Base-by-base conservation (phyloP, 768 basidiomycete species). In the Leccinellum rugosiceps region DNA sequence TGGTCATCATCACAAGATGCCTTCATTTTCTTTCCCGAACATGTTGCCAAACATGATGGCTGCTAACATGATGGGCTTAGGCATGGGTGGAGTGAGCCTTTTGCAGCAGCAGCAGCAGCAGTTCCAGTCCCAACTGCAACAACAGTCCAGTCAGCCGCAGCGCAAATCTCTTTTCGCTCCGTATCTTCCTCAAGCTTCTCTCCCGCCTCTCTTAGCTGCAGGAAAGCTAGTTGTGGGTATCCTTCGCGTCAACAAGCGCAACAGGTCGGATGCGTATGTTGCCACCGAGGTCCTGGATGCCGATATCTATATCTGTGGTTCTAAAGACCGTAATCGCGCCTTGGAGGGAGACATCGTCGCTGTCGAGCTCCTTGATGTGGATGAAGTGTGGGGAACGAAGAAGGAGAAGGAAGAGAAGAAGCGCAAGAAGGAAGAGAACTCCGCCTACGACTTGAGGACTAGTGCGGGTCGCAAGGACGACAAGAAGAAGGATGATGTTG, bases 361-460 rank as follows among this genome's bases (percentile, higher is more conserved):
- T 21, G 92, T 99, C 23, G 97, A 99, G 73, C 83, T 99, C 46
- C 81, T 99, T 55, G 97, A 99, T 65, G 96, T 98, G 25, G 94
- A 98, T 66, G 95, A 98, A 74, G 95, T 97, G 14, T 92, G 92
- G 92, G 89, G 91, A 9, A 97, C 97, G 6, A 99, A 99, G 82
- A 99, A 99, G 76, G 97, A 99, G 78, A 99, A 99, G 77, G 97
- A 98, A 73, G 97, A 98, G 79, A 99, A 99, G 87, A 98, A 99
- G 79, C 83, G 96, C 68, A 98, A 98, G 78, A 99, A 99, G 83
- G 97, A 98, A 76, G 97, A 98, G 76, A 97, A 95, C 70, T 88
- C 94, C 28, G 92, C 94, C 0, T 98, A 94, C 72, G 96, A 98
- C 67, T 69, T 88, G 55, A 92, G 87, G 72, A 80, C 85, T 6